Evolutionary conservation across 1,284 basidiomycete genomes (phyloP).

Genomic region (Microbotryum silenes-acaulis): DNA sequence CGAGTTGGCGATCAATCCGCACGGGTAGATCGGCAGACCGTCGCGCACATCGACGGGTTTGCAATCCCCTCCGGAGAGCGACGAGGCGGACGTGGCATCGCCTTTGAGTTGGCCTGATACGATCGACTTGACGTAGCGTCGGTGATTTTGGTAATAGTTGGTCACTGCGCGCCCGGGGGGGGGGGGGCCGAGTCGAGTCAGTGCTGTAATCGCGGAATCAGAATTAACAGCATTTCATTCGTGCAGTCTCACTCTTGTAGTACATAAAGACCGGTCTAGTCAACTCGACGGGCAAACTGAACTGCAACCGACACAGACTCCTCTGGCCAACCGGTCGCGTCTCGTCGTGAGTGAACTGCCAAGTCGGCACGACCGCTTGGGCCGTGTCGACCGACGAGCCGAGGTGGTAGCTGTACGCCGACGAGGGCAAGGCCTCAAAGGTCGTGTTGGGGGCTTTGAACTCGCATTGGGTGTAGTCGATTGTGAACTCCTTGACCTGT

Average conservation of each 20-base stretch:
- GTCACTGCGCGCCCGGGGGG: conserved; percentile 33
- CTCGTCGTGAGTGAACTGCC: conserved; percentile 32
- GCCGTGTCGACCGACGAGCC: conserved; percentile 26
- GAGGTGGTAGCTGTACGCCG: conserved; percentile 60
- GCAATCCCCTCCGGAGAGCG: conserved; percentile 69
- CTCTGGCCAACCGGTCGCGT: conserved; percentile 5
- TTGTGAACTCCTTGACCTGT: conserved; percentile 81
- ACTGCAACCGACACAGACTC: conserved; percentile 64
- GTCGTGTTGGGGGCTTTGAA: conserved; percentile 49
- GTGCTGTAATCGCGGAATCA: not conserved
- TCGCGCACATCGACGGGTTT: conserved; percentile 65
- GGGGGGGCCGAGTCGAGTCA: not conserved
- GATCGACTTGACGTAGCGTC: conserved; percentile 90
- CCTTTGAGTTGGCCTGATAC: conserved; percentile 80
- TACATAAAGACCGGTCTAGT: conserved; percentile 77
- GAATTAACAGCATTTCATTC: not conserved
- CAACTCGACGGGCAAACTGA: conserved; percentile 73
- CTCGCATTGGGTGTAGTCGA: conserved; percentile 94
- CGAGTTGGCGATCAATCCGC: conserved; percentile 97
- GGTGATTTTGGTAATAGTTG: conserved; percentile 85
- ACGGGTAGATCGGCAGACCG: conserved; percentile 72
- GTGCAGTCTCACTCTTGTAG: conserved; percentile 75
- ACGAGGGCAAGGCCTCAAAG: conserved; percentile 54
- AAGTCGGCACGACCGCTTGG: conserved; percentile 17
- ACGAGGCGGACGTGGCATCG: conserved; percentile 49